Evolutionary conservation across 2,329 filamentous ascomycete genomes (phyloP).

Genomic region (Diaporthe sp.): DNA sequence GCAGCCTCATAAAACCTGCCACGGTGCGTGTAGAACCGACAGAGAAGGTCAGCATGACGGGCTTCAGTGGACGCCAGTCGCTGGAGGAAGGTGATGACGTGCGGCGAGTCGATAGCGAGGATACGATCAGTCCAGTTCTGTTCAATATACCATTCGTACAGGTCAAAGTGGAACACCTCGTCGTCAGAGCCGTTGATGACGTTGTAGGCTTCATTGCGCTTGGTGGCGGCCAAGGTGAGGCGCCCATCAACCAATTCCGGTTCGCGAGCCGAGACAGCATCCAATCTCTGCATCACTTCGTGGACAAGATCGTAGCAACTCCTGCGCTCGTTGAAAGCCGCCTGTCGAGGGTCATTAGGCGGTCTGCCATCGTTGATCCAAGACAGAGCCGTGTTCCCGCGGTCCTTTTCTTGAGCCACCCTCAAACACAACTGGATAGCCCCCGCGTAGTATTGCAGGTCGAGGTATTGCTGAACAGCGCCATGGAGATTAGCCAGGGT

Average conservation of each 20-base stretch:
- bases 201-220: constrained; percentile 88
- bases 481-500: constrained; percentile 84
- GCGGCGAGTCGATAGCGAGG: constrained; percentile 85
- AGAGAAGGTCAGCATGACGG: constrained; percentile 89
- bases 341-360: constrained; percentile 76
- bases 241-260: constrained; percentile 84
- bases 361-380: constrained; percentile 91
- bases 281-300: constrained; percentile 82
- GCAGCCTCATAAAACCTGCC: constrained; percentile 89
- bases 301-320: constrained; percentile 91
- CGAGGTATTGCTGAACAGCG: constrained; percentile 84
- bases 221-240: constrained; percentile 80
- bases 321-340: constrained; percentile 78
- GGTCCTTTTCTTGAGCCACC: constrained; percentile 87
- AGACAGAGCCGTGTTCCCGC: constrained; percentile 84
- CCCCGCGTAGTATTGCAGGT: constrained; percentile 91
- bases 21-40: constrained; percentile 90
- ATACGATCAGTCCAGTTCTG: constrained; percentile 89
- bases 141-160: constrained; percentile 98
- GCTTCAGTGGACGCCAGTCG: constrained; percentile 80
- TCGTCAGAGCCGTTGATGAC: constrained; percentile 91
- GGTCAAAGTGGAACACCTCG: constrained; percentile 92
- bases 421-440: constrained; percentile 89
- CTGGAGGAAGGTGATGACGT: constrained; percentile 88
- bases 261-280: constrained; percentile 76